Base-by-base conservation (phyloP, 208 protist genomes). In the Lotmaria passim region DNA sequence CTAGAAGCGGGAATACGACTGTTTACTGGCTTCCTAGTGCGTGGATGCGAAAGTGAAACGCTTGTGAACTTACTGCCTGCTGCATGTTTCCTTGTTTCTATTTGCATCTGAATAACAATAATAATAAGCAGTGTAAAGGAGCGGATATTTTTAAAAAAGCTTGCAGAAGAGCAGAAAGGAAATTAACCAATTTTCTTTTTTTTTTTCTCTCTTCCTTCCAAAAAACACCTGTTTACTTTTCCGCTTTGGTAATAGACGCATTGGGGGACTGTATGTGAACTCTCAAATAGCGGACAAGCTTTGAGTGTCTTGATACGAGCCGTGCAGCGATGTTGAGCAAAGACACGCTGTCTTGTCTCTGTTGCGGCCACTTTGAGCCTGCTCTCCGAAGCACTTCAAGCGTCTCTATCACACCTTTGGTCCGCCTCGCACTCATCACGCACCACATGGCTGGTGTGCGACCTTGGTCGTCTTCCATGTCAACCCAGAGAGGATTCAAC, bases 401-500 rank as follows among this genome's bases (percentile, higher is more conserved):
- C 17, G 79, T 82, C 19, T 70, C 82, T 14, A 85, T 55, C 15
- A 57, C 73, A 38, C 30, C 30, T n/a, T 33, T 28, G 19, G 50
- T 69, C 14, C 59, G 44, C 15, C 59, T 26, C 5, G 46, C 48
- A 10, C 75, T 66, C 52, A 83, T 34, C n/a, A 86, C 73, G 41
- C 81, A 85, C 81, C 83, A 89, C 72, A 83, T 72, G 7, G 82
- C 81, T 0, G 79, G 86, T 0, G 75, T 89, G 24, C 78, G 75
- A 6, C 83, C 78, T 36, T 19, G 26, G 8, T 74, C n/a, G 36
- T 89, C 82, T 59, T 89, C 83, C n/a, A 89, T 62, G 26, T 89
- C 68, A 10, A 75, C 38, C 34, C 19, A 50, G 4, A 28, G 15
- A 17, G 60, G 61, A n/a, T 68, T 46, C 39, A 80, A 34, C n/a